These are phyloP conservation scores for Mycena chlorophos DNA, from an alignment of 768 basidiomycete genomes.

Conservation along the genomic window DNA sequence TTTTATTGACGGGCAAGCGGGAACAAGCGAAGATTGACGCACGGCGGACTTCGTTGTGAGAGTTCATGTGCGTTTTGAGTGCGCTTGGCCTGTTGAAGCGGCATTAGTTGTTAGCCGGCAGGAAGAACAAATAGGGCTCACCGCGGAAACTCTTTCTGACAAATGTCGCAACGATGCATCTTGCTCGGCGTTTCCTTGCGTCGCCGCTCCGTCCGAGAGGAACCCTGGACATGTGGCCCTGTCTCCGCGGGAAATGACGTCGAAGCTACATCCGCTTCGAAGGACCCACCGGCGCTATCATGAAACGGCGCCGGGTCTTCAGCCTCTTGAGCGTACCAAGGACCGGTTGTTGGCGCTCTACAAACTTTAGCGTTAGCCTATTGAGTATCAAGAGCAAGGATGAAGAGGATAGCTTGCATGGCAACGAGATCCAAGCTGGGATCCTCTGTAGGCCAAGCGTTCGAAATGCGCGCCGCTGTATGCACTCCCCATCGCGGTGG, in stretches of 20 bases:
- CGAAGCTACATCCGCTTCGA: not conserved
- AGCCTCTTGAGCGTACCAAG: no score
- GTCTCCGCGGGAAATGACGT: not conserved
- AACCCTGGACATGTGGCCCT: not conserved
- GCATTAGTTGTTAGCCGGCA: conserved; percentile 1
- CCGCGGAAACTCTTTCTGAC: conserved; percentile 54
- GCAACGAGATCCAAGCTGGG: conserved; percentile 17
- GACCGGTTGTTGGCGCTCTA: no score
- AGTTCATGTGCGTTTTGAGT: conserved; percentile 58
- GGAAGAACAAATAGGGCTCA: conserved; percentile 22
- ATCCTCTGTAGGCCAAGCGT: no score
- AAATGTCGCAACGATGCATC: conserved; percentile 55
- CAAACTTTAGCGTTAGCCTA: not conserved
- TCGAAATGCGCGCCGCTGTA: no score
- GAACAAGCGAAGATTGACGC: conserved; percentile 72
- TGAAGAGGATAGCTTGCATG: conserved; percentile 1
- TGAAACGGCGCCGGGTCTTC: no score
- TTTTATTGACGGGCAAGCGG: conserved; percentile 37
- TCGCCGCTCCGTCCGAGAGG: not conserved
- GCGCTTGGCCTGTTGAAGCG: conserved; percentile 47
- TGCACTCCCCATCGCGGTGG: no score
- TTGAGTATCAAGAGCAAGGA: no score
- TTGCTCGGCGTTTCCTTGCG: conserved; percentile 31
- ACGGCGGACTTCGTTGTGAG: conserved; percentile 56
- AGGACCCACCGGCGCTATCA: no score